phyloP scores from a whole-genome alignment of 2,329 filamentous ascomycete species.

The Stachybotrys chlorohalonatus region DNA sequence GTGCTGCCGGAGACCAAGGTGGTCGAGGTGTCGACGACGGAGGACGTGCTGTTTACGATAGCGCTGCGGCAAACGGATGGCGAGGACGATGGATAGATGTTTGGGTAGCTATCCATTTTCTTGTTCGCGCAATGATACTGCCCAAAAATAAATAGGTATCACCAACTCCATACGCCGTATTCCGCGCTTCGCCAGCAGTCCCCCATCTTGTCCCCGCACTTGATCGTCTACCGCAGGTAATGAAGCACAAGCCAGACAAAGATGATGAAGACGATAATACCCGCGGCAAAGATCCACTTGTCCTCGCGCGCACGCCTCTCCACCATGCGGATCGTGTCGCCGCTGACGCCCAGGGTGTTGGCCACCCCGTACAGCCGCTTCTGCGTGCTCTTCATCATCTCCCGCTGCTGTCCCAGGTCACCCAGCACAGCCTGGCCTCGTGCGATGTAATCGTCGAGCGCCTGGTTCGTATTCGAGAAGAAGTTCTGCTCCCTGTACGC shows the following conservation, averaged over 20 bases:
- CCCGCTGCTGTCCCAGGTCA: slow-evolving; percentile 80
- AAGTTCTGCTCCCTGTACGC: slow-evolving; percentile 86
- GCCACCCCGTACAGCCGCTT: slow-evolving; percentile 83
- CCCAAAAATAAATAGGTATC: neutral
- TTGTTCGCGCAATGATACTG: neutral
- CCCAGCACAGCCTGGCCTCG: slow-evolving; percentile 82
- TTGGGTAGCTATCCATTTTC: neutral
- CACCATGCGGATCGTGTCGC: slow-evolving; percentile 95
- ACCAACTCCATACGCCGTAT: neutral
- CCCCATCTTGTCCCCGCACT: neutral
- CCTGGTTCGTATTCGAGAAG: slow-evolving; percentile 69
- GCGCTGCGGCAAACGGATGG: slow-evolving; percentile 39
- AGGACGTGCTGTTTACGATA: slow-evolving; percentile 66
- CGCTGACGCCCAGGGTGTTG: slow-evolving; percentile 86
- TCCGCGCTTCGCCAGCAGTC: neutral
- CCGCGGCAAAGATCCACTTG: slow-evolving; percentile 94
- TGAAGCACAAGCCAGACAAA: slow-evolving; percentile 92
- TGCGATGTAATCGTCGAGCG: slow-evolving; percentile 90
- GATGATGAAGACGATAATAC: slow-evolving; percentile 75
- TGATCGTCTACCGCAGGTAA: slow-evolving; percentile 49
- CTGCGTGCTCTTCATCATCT: slow-evolving; percentile 93
- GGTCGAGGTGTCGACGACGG: slow-evolving; percentile 53
- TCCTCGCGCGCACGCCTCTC: slow-evolving; percentile 87
- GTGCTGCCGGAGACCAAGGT: slow-evolving; percentile 49
- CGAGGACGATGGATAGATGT: slow-evolving; percentile 18